Percentiles rank a stretch among this genome's conserved stretches.
phyloP scores from a whole-genome alignment of 108 stramenopile species.

The Chaetoceros tenuissimus region DNA sequence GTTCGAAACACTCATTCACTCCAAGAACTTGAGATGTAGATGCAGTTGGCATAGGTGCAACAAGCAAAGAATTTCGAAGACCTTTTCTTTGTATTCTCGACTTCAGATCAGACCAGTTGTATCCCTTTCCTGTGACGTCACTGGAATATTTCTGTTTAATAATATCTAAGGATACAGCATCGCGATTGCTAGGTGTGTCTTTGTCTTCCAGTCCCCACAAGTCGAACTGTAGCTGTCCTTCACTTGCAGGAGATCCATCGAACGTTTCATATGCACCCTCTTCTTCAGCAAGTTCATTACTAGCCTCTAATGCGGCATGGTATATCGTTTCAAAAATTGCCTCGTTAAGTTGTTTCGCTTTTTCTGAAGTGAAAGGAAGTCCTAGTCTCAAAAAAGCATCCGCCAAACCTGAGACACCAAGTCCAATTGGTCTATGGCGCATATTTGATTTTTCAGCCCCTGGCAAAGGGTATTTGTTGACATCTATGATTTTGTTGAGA shows the following conservation, averaged over 20 bases:
- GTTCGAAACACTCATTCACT: conserved; percentile 97
- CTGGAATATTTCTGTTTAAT: conserved; percentile 23
- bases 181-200: conserved; percentile 46
- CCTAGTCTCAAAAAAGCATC: conserved; percentile 91
- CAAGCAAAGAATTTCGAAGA: conserved; percentile 86
- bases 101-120: conserved; percentile 85
- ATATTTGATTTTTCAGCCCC: conserved; percentile 84
- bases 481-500: conserved; percentile 92
- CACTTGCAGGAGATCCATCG: conserved; percentile 81
- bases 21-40: conserved; percentile 96
- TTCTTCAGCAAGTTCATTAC: conserved; percentile 80
- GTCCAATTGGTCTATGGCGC: conserved; percentile 92
- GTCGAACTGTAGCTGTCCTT: conserved; percentile 88
- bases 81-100: conserved; percentile 64
- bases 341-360: conserved; percentile 82
- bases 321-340: conserved; percentile 97
- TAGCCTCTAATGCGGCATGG: conserved; percentile 90
- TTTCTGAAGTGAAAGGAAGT: conserved; percentile 80
- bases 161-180: background rate
- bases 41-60: conserved; percentile 99
- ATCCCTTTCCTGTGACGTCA: conserved; percentile 30
- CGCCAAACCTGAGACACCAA: conserved; percentile 95
- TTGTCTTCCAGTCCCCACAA: conserved; percentile 79
- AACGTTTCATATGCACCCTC: conserved; percentile 86
- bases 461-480: conserved; percentile 86